Evolutionary conservation across 1,284 basidiomycete genomes (phyloP).

Genomic region (Malassezia yamatoensis): DNA sequence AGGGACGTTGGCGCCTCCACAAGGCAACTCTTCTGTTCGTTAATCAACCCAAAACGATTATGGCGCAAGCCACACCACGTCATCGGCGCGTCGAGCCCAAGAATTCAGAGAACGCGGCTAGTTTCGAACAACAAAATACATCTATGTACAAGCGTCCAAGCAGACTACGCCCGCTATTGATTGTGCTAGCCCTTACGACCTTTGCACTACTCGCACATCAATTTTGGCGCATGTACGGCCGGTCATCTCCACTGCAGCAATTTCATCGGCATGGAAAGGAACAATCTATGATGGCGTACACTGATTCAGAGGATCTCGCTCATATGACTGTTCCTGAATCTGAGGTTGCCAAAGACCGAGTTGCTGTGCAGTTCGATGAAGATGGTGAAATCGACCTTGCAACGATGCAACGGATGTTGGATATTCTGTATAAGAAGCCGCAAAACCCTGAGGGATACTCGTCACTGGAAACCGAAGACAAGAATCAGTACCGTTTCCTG

Average conservation of each 20-base stretch:
- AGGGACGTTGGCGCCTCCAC: neutral
- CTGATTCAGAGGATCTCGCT: neutral
- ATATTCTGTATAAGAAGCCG: conserved; percentile 26
- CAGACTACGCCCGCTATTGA: conserved; percentile 4
- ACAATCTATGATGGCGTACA: neutral
- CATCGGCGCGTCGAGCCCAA: conserved; percentile 6
- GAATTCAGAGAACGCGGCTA: neutral
- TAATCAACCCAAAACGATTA: neutral
- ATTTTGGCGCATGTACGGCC: neutral
- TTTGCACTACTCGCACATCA: conserved; percentile 6
- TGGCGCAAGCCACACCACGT: neutral
- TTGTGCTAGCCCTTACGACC: conserved; percentile 10
- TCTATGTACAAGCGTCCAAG: neutral
- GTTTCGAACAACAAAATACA: neutral
- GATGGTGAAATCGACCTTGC: conserved; percentile 34
- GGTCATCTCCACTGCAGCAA: neutral
- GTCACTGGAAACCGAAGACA: neutral
- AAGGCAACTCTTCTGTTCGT: neutral
- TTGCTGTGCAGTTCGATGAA: conserved; percentile 28
- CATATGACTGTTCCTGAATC: neutral
- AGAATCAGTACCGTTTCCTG: conserved; percentile 13
- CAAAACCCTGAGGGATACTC: conserved; percentile 10
- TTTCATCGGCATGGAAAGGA: neutral
- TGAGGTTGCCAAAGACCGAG: neutral
- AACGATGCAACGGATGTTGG: conserved; percentile 34